Evolutionary conservation across 139 green algal genomes (phyloP).

Genomic region (Tetraselmis striata): DNA sequence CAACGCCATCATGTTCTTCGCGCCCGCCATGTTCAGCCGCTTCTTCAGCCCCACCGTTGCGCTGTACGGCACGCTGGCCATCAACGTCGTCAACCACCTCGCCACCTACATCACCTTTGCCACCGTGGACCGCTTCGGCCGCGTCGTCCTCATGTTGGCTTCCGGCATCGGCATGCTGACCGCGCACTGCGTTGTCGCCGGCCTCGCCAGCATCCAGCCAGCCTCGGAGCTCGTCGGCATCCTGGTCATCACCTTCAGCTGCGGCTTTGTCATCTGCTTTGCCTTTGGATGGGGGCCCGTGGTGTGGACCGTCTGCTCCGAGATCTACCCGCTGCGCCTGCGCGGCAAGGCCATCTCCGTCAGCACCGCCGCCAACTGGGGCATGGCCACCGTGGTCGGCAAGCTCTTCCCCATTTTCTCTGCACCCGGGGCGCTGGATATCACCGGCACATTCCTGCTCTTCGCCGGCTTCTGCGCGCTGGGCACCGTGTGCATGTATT

Average conservation of each 20-base stretch:
- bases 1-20: slow-evolving; percentile 63
- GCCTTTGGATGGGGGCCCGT: slow-evolving; percentile 61
- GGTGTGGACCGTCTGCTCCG: slow-evolving; percentile 66
- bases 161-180: background rate
- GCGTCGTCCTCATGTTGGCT: background rate
- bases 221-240: background rate
- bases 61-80: background rate
- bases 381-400: background rate
- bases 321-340: slow-evolving; percentile 55
- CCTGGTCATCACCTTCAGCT: background rate
- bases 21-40: background rate
- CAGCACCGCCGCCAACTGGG: background rate
- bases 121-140: background rate
- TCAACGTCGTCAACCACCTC: background rate
- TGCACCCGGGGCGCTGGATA: slow-evolving; percentile 23
- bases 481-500: slow-evolving; percentile 36
- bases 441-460: slow-evolving; percentile 39
- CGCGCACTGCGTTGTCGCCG: background rate
- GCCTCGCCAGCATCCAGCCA: background rate
- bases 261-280: slow-evolving; percentile 30
- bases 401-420: background rate
- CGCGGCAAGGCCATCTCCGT: slow-evolving; percentile 7
- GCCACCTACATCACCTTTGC: background rate
- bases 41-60: background rate
- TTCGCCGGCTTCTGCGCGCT: slow-evolving; percentile 31